phyloP scores from a whole-genome alignment of 768 basidiomycete genomes.

The Clitopilus passeckerianus region DNA sequence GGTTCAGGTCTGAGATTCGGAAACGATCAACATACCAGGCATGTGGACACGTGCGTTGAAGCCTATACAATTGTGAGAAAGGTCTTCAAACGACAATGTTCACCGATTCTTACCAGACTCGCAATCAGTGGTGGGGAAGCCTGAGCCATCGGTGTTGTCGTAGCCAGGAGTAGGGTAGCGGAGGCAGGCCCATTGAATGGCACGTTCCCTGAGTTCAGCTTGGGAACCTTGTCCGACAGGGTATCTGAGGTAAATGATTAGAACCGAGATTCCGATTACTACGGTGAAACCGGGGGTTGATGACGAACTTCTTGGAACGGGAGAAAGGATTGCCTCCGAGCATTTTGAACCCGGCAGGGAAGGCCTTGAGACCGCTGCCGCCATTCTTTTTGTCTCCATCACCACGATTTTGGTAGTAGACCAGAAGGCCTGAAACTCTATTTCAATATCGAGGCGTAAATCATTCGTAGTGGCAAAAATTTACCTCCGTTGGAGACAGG shows the following conservation, averaged over 20 bases:
- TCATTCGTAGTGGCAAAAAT: neutral
- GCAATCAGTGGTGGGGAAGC: constrained; percentile 39
- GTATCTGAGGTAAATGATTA: constrained; percentile 14
- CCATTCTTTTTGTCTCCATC: constrained; percentile 30
- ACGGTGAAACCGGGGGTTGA: neutral
- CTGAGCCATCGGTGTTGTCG: constrained; percentile 22
- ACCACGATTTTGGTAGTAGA: constrained; percentile 40
- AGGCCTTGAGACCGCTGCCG: constrained; percentile 34
- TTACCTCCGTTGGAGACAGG: constrained; percentile 32
- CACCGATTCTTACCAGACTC: constrained; percentile 19
- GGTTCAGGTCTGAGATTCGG: neutral
- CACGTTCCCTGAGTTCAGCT: constrained; percentile 32
- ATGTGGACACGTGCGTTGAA: constrained; percentile 34
- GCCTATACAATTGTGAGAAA: constrained; percentile 13
- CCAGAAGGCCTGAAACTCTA: constrained; percentile 23
- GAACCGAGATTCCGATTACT: neutral
- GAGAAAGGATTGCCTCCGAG: constrained; percentile 33
- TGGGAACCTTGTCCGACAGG: constrained; percentile 28
- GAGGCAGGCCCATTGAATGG: constrained; percentile 34
- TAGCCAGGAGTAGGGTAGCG: constrained; percentile 28
- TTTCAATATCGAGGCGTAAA: neutral
- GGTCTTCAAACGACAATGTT: neutral
- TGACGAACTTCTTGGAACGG: constrained; percentile 27
- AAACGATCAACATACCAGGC: constrained; percentile 14
- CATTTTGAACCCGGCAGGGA: constrained; percentile 38